Evolutionary conservation across 2,329 filamentous ascomycete genomes (phyloP), one percentile per base, ranked within the genome.

Genomic region (Neoascochyta sp.): DNA sequence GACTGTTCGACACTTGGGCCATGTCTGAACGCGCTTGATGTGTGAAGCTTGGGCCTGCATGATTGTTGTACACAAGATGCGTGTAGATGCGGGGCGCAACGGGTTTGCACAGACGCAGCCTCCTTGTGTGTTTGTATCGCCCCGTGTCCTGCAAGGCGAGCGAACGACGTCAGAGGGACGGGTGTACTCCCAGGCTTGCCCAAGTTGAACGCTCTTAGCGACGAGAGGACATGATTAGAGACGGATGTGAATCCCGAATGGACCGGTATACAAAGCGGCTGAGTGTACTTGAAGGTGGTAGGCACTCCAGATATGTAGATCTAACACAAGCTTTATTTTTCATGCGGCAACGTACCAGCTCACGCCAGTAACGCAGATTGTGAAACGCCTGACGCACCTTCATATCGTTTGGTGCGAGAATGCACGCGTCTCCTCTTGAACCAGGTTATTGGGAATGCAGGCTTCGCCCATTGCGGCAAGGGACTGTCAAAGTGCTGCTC

Each of bases 121-220:
- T 24, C 10, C 12, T 30, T 39, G 29, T 29, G 42, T 16, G 24
- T 39, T 20, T 39, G 41, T 50, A 39, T 37, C 10, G 24, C 34
- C 30, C 10, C 23, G 22, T 27, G 32, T 43, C 34, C 46, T 50
- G 49, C 47, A 48, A 57, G 45, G 37, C 24, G 34, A 39, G 43
- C 48, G 42, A 46, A 34, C 12, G 23, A 7, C 27, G 31, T 32
- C 30, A 32, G 22, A 26, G 29, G 28, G 26, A 20, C 24, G 24
- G 50, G 53, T n/a, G 23, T 34, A 29, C 26, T 24, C 29, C 22
- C 12, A 25, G 12, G 22, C n/a, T 20, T 32, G 11, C 30, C 22
- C 14, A 21, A 16, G 21, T n/a, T 11, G 16, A 8, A 32, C n/a
- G n/a, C n/a, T n/a, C n/a, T n/a, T n/a, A n/a, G n/a, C n/a, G n/a